phyloP scores from a whole-genome alignment of 192 early-diverging fungal species.

The Coemansia sp. region DNA sequence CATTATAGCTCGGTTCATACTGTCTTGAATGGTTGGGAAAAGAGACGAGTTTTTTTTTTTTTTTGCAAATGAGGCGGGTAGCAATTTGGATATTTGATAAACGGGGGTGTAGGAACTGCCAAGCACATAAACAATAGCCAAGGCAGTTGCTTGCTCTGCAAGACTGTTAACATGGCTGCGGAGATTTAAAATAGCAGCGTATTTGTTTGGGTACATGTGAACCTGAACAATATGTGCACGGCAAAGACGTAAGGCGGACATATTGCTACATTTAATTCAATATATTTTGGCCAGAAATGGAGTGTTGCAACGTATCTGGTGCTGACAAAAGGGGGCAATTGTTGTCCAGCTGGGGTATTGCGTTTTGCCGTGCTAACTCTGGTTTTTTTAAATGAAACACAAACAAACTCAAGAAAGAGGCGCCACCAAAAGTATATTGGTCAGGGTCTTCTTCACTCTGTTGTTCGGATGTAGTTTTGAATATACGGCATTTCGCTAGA shows the following conservation, averaged over 20 bases:
- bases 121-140: background rate
- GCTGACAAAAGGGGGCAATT: background rate
- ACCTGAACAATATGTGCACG: background rate
- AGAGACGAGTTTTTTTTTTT: background rate
- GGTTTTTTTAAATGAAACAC: background rate
- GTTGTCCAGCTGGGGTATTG: background rate
- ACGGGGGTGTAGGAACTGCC: background rate
- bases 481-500: background rate
- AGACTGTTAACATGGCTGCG: background rate
- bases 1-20: background rate
- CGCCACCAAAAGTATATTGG: background rate
- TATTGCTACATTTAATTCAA: background rate
- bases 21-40: background rate
- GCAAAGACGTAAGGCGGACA: slow-evolving; percentile 3
- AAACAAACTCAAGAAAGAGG: background rate
- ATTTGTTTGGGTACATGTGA: background rate
- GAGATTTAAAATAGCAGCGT: background rate
- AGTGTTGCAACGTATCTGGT: background rate
- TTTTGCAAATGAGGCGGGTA: background rate
- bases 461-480: background rate
- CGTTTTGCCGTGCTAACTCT: slow-evolving; percentile 3
- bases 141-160: background rate
- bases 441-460: background rate
- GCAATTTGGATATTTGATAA: background rate
- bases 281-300: background rate